A percentile compares a stretch with the other conserved stretches of the same genome.
Conservation (phyloP, 139 green algal species). For the Micromonas commoda region DNA sequence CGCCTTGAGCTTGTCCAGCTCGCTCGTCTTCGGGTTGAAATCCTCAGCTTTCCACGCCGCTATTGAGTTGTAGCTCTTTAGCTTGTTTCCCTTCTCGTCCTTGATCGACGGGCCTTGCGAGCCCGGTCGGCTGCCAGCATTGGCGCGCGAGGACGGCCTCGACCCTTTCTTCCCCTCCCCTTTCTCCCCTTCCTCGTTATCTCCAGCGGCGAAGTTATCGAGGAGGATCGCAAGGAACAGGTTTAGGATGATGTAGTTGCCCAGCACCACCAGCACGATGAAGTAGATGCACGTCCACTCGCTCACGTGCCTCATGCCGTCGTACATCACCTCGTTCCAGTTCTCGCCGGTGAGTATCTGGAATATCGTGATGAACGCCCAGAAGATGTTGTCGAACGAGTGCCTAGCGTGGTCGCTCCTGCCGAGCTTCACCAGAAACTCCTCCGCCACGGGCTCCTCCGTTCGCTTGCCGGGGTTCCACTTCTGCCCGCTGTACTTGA, state of each 20-base stretch:
- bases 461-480: background rate
- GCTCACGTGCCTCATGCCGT: conserved; percentile 29
- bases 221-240: conserved; percentile 70
- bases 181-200: background rate
- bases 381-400: conserved; percentile 60
- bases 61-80: too few species aligned
- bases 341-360: conserved; percentile 33
- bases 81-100: background rate
- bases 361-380: conserved; percentile 53
- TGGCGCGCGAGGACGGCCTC: background rate
- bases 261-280: conserved; percentile 44
- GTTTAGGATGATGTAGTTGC: conserved; percentile 69
- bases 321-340: conserved; percentile 37
- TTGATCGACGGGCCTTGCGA: background rate
- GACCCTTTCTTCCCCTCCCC: background rate
- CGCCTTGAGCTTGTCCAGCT: conserved; percentile 1
- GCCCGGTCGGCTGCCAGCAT: background rate
- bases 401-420: conserved; percentile 37
- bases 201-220: conserved; percentile 38
- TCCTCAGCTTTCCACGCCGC: too few species aligned
- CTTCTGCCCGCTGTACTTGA: conserved; percentile 11
- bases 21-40: background rate
- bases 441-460: background rate
- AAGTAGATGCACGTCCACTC: conserved; percentile 35
- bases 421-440: conserved; percentile 39